These are phyloP conservation scores for Elsinoe ampelina DNA, from an alignment of 2,329 filamentous ascomycete species.

Conservation along the genomic window DNA sequence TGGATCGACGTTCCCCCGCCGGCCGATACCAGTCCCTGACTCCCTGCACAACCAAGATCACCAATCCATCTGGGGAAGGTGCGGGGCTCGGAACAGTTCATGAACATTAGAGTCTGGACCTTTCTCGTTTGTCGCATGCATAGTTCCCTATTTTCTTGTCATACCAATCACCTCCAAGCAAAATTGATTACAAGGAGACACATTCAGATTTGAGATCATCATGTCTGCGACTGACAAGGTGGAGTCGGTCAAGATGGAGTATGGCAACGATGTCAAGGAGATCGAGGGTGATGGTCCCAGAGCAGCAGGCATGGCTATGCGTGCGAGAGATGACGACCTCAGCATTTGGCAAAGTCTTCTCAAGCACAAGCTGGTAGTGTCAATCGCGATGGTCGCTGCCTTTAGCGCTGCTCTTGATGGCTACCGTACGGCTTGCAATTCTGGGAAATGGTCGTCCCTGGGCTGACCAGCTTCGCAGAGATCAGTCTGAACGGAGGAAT, in stretches of 20 bases:
- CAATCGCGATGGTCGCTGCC: conserved; percentile 34
- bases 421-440: conserved; percentile 29
- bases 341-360: conserved; percentile 31
- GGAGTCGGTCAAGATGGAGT: not conserved
- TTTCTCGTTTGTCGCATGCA: not conserved
- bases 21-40: not conserved
- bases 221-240: not conserved
- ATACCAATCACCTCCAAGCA: no score
- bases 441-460: no score
- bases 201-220: not conserved
- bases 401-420: conserved; percentile 37
- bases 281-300: not conserved
- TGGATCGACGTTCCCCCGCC: not conserved
- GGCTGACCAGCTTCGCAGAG: conserved; percentile 19
- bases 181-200: no score
- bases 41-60: conserved; percentile 1
- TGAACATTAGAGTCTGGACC: not conserved
- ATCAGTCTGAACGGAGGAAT: conserved; percentile 33
- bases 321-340: conserved; percentile 26
- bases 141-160: not conserved
- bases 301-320: not conserved
- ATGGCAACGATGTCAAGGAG: not conserved
- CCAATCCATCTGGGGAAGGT: conserved; percentile 3
- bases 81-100: not conserved
- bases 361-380: conserved; percentile 29